Evolutionary conservation across 306 rosid species (phyloP), one percentile per base, ranked within the genome.

Genomic region (Cicer bijugum): DNA sequence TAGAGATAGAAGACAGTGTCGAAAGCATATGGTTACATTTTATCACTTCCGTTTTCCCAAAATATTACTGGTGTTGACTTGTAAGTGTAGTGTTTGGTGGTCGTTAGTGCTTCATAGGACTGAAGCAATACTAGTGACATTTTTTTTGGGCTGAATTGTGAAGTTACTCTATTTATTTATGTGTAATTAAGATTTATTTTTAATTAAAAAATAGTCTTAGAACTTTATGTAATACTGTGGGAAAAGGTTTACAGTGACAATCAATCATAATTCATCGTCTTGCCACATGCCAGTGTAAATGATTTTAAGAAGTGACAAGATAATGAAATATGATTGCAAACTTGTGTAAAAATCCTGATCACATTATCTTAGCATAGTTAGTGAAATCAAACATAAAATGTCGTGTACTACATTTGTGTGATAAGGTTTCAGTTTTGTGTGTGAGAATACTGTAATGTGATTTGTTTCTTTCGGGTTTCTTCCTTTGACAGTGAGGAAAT

Each of bases 341-440:
- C 37, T 11, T 12, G 17, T 35, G 67, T 35, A 46, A 46, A 46
- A 46, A 12, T 6, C 6, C 7, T 12, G 51, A 45, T 10, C 14
- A 4, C 33, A 28, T 0, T 28, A 28, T 28, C 35, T 28, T 28
- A 28, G 35, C 53, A 5, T 47, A 6, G 53, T 5, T 39, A 63
- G 0, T 40, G 4, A 63, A 28, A 6, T 58, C 17, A 23, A n/a
- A 19, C 11, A 7, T 8, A 20, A 42, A 65, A 20, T 23, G 19
- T 6, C 5, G 8, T 66, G 1, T 53, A 66, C n/a, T 47, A 9
- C 33, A 16, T 48, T 57, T 0, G 10, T 12, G 40, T 39, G 7
- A 38, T 9, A 12, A 69, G 45, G 45, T 33, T 71, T 43, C 16
- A 69, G 8, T 69, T 58, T 57, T 44, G 11, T 35, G 48, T 45